Percentiles rank a stretch among this genome's conserved stretches.
Evolutionary conservation across 169 alveolate species (phyloP).

Genomic region (Amoebophrya sp.): DNA sequence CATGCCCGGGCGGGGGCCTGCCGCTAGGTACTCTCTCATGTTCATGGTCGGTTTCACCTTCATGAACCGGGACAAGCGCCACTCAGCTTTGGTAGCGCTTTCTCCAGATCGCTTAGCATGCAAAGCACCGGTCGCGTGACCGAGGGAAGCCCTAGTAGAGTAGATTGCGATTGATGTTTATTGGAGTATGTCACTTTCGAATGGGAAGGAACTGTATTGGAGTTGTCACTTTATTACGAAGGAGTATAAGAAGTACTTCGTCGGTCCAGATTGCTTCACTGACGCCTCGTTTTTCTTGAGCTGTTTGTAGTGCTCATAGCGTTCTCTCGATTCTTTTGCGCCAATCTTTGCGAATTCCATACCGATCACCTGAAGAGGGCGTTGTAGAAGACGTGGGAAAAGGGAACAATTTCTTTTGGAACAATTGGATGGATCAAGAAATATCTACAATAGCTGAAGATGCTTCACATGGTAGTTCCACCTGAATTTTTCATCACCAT

Average conservation of each 20-base stretch:
- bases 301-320: background rate
- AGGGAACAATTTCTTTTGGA: too few species aligned
- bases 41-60: background rate
- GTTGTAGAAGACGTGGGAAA: too few species aligned
- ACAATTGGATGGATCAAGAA: too few species aligned
- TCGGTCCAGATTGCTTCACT: background rate
- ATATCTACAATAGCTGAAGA: too few species aligned
- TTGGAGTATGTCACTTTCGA: too few species aligned
- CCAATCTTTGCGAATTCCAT: conserved; percentile 18
- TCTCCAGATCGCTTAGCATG: background rate
- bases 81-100: background rate
- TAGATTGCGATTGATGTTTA: too few species aligned
- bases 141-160: background rate
- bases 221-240: too few species aligned
- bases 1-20: background rate
- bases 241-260: background rate
- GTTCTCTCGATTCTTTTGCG: background rate
- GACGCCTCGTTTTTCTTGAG: background rate
- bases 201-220: too few species aligned
- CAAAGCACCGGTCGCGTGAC: conserved; percentile 1
- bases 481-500: too few species aligned
- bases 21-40: background rate
- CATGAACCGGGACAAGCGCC: background rate
- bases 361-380: background rate
- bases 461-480: too few species aligned